phyloP scores from a whole-genome alignment of 352 stramenopile genomes.

The Phytophthora fragariaefolia region DNA sequence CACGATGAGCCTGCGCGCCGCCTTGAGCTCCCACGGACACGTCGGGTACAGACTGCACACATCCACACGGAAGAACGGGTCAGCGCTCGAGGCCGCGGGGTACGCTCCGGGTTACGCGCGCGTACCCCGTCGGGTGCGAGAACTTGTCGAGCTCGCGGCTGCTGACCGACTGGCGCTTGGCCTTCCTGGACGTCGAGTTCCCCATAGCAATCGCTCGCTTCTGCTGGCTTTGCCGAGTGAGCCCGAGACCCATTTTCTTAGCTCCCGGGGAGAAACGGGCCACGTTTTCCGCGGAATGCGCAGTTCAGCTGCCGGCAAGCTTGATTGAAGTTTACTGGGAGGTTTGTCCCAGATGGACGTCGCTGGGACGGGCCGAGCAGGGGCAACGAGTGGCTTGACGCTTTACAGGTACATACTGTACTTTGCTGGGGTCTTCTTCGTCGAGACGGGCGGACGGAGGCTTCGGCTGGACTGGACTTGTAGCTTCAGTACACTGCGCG shows the following conservation, averaged over 20 bases:
- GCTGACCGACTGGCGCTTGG: conserved; percentile 37
- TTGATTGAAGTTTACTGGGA: conserved; percentile 19
- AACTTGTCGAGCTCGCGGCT: conserved; percentile 75
- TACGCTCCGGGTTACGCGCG: neutral
- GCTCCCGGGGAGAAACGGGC: conserved; percentile 21
- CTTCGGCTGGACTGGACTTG: too few relatives aligned
- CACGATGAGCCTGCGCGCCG: conserved; percentile 66
- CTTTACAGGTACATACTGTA: too few relatives aligned
- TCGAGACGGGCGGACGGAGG: too few relatives aligned
- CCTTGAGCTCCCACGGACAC: conserved; percentile 80
- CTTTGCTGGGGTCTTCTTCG: too few relatives aligned
- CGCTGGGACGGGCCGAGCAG: too few relatives aligned
- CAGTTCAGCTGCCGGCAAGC: neutral
- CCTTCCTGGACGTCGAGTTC: conserved; percentile 66
- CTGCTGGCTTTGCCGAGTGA: conserved; percentile 32
- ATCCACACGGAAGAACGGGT: neutral
- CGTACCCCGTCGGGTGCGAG: conserved; percentile 64
- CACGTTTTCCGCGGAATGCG: neutral
- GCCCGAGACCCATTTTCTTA: conserved; percentile 25
- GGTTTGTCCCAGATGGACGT: conserved; percentile 1
- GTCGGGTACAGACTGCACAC: conserved; percentile 67
- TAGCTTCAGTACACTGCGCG: too few relatives aligned
- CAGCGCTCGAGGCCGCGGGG: neutral
- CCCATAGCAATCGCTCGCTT: conserved; percentile 48
- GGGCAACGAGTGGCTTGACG: too few relatives aligned